phyloP scores from a whole-genome alignment of 495 filamentous ascomycete species.

The Daldinia caldariorum region DNA sequence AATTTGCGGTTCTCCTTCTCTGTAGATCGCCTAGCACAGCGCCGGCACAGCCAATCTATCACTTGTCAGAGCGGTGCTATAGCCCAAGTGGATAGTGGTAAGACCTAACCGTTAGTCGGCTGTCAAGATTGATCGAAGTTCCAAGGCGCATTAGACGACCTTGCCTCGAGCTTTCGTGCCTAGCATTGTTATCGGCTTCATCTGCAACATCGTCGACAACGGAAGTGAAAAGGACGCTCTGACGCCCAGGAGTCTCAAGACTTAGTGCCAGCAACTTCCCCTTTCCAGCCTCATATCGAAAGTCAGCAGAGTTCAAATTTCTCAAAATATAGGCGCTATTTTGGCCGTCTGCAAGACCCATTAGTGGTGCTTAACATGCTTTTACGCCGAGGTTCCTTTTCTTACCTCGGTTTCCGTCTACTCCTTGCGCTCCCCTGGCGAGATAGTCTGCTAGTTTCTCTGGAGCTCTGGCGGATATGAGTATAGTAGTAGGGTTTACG shows the following conservation, averaged over 20 bases:
- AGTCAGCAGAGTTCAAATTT: constrained; percentile 78
- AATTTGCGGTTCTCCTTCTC: constrained; percentile 70
- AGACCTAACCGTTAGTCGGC: constrained; percentile 55
- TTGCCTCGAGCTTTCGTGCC: constrained; percentile 55
- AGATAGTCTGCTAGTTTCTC: constrained; percentile 63
- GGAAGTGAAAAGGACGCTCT: constrained; percentile 66
- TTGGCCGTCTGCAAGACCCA: constrained; percentile 42
- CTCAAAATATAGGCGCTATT: constrained; percentile 75
- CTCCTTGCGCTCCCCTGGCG: constrained; percentile 53
- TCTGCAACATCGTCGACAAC: constrained; percentile 58
- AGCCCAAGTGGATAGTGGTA: background rate
- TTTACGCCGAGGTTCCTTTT: background rate
- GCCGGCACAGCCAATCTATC: constrained; percentile 76
- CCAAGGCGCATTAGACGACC: constrained; percentile 76
- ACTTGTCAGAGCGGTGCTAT: constrained; percentile 14
- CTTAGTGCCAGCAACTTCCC: constrained; percentile 70
- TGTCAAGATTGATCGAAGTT: constrained; percentile 81
- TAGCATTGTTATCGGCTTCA: constrained; percentile 56
- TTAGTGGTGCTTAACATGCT: constrained; percentile 20
- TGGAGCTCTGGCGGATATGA: constrained; percentile 77
- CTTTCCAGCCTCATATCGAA: constrained; percentile 75
- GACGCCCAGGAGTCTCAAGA: constrained; percentile 58
- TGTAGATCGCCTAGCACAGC: constrained; percentile 84
- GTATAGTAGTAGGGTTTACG: constrained; percentile 80
- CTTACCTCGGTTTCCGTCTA: constrained; percentile 51